Percentiles rank a stretch among this genome's conserved stretches.
These are phyloP conservation scores for Cercis canadensis DNA, from an alignment of 306 rosid species.

Conservation along the genomic window DNA sequence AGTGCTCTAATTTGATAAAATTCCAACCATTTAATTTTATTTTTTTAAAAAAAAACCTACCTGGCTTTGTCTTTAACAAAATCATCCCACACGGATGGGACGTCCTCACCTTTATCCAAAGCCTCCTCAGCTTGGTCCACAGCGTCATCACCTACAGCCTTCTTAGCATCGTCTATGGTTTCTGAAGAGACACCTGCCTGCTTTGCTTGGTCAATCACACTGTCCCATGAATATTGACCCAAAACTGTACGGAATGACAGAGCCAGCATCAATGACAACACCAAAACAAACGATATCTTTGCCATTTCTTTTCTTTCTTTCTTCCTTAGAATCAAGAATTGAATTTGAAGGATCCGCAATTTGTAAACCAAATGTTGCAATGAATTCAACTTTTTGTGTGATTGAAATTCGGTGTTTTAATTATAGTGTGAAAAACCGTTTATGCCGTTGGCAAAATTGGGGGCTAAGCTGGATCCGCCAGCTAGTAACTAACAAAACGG, in stretches of 20 bases:
- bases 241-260: slow-evolving; percentile 21
- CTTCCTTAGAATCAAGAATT: background rate
- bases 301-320: slow-evolving; percentile 35
- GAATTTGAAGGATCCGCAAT: background rate
- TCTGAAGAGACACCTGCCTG: slow-evolving; percentile 17
- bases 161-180: slow-evolving; percentile 10
- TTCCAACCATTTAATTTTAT: no score
- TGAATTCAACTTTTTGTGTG: slow-evolving; percentile 31
- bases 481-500: background rate
- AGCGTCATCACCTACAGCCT: slow-evolving; percentile 13
- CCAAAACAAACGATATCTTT: slow-evolving; percentile 21
- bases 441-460: background rate
- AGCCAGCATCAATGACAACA: slow-evolving; percentile 35
- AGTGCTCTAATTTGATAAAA: no score
- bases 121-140: slow-evolving; percentile 45
- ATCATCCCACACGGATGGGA: slow-evolving; percentile 7
- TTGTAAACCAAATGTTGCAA: slow-evolving; percentile 32
- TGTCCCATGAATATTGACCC: slow-evolving; percentile 26
- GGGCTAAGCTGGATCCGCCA: background rate
- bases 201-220: slow-evolving; percentile 1
- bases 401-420: background rate
- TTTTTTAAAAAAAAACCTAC: background rate
- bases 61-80: background rate
- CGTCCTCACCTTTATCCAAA: background rate
- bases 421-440: background rate